A percentile compares a stretch with the other conserved stretches of the same genome.
These are phyloP conservation scores for Tetrapisispora nanseiensis DNA, from an alignment of 805 yeast species.

Conservation along the genomic window DNA sequence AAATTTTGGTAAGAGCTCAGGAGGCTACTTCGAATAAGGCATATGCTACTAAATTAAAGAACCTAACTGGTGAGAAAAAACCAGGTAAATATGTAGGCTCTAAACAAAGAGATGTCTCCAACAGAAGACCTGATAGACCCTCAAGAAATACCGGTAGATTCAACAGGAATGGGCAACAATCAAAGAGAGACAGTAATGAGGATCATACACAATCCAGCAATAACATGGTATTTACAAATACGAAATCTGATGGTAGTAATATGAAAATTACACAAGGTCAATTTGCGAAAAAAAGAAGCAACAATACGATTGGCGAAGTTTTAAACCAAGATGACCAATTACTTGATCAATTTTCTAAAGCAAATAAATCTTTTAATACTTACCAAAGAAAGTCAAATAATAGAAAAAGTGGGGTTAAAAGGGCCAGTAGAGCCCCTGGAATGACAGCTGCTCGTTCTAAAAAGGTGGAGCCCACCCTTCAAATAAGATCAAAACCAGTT, in stretches of 20 bases:
- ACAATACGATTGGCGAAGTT: not conserved
- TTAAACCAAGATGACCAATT: not conserved
- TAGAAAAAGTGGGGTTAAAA: too few relatives aligned
- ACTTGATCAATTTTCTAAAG: not conserved
- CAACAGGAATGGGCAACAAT: too few relatives aligned
- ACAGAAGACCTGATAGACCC: too few relatives aligned
- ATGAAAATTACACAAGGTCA: not conserved
- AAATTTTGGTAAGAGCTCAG: slow-evolving; percentile 24
- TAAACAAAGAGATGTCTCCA: too few relatives aligned
- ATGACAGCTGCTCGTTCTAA: not conserved
- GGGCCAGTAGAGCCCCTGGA: not conserved
- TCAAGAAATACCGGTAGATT: too few relatives aligned
- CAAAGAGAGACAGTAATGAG: not conserved
- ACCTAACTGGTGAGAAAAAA: slow-evolving; percentile 1
- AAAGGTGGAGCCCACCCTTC: not conserved
- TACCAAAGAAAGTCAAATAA: not conserved
- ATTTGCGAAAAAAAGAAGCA: not conserved
- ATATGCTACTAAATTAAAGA: not conserved
- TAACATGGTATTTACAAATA: not conserved
- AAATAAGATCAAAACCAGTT: not conserved
- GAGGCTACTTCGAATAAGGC: slow-evolving; percentile 18
- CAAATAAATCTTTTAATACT: not conserved
- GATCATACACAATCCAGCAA: not conserved
- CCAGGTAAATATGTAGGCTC: too few relatives aligned
- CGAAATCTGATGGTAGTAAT: not conserved